Conservation (phyloP, 208 protist genomes). For the Acanthamoeba sp. region DNA sequence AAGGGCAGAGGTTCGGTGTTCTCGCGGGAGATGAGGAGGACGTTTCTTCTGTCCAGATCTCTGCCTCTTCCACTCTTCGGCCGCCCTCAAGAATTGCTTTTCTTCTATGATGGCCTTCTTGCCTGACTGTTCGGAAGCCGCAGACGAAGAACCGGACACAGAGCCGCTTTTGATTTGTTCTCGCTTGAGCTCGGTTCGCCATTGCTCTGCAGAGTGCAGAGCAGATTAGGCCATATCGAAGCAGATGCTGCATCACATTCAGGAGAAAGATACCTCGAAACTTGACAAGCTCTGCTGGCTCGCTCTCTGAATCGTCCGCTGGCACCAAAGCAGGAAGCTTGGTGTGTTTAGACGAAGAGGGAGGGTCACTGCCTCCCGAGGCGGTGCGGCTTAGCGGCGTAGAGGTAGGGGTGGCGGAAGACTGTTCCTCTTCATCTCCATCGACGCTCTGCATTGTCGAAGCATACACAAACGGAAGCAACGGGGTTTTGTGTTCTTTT, state of each 20-base stretch:
- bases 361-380: background rate
- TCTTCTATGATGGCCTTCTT: background rate
- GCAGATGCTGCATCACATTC: background rate
- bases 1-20: background rate
- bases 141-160: background rate
- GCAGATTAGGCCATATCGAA: background rate
- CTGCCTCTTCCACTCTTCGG: conserved; percentile 17
- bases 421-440: conserved; percentile 57
- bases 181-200: background rate
- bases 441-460: conserved; percentile 11
- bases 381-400: background rate
- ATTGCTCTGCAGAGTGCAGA: background rate
- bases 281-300: background rate
- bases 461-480: background rate
- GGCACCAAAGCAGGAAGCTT: background rate
- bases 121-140: background rate
- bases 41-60: background rate
- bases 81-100: background rate
- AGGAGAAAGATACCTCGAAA: background rate
- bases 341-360: background rate
- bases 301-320: background rate
- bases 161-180: background rate
- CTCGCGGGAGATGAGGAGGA: background rate
- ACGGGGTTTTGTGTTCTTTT: no score
- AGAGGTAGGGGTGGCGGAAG: conserved; percentile 6